These are phyloP conservation scores for Eucommia ulmoides DNA, from an alignment of 257 asterid genomes.

Conservation along the genomic window DNA sequence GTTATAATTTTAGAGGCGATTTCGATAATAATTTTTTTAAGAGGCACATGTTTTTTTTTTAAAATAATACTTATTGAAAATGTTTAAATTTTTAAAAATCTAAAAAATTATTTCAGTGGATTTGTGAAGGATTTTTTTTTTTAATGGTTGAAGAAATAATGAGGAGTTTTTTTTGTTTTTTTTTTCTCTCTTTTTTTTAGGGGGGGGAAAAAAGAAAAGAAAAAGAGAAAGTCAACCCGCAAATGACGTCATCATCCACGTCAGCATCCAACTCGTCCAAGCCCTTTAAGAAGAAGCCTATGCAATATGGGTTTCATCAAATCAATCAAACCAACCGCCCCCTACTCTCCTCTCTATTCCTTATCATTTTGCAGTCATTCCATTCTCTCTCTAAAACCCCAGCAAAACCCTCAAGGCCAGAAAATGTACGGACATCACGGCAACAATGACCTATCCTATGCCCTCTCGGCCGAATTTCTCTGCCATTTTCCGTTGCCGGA, in stretches of 20 bases:
- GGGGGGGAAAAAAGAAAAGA: too few species aligned
- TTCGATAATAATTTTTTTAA: too few species aligned
- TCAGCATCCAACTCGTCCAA: conserved; percentile 42
- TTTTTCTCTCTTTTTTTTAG: too few species aligned
- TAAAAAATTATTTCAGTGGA: too few species aligned
- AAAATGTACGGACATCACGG: conserved; percentile 44
- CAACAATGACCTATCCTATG: conserved; percentile 19
- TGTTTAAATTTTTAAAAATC: too few species aligned
- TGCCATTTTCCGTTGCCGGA: conserved; percentile 19
- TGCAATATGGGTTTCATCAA: conserved; percentile 18
- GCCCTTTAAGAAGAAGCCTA: conserved; percentile 41
- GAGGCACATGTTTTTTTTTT: too few species aligned
- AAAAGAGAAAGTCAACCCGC: conserved; percentile 4
- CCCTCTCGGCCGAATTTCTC: conserved; percentile 19
- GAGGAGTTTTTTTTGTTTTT: too few species aligned
- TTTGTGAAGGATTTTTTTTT: too few species aligned
- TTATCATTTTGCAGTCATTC: background rate
- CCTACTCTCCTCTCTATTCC: conserved; percentile 2
- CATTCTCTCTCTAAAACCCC: conserved; percentile 3
- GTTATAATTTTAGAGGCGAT: too few species aligned
- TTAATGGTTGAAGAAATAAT: too few species aligned
- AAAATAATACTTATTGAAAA: too few species aligned
- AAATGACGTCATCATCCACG: conserved; percentile 48
- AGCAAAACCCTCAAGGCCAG: conserved; percentile 6
- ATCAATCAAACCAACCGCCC: conserved; percentile 4